These are phyloP conservation scores for Nemania sp. DNA, from an alignment of 2,329 filamentous ascomycete species.

Conservation along the genomic window DNA sequence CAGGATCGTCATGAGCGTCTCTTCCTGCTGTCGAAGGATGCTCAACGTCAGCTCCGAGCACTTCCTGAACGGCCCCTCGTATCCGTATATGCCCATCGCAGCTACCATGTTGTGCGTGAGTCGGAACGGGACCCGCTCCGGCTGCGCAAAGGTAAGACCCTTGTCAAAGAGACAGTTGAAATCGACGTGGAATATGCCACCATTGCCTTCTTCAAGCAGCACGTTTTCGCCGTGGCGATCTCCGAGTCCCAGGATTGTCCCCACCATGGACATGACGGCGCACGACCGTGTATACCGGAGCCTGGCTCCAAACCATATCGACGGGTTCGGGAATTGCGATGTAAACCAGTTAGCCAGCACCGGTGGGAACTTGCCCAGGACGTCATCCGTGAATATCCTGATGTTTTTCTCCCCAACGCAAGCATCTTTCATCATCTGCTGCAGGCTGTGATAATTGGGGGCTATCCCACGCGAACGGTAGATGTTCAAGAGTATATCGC, in stretches of 20 bases:
- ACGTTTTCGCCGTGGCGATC: constrained; percentile 98
- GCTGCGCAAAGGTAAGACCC: constrained; percentile 90
- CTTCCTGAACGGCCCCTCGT: constrained; percentile 89
- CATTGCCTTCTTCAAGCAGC: constrained; percentile 88
- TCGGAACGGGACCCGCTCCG: constrained; percentile 93
- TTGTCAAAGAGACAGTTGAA: constrained; percentile 99
- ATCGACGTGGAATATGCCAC: constrained; percentile 95
- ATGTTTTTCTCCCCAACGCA: constrained; percentile 62
- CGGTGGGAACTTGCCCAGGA: constrained; percentile 72
- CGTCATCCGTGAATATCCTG: constrained; percentile 70
- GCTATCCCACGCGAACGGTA: constrained; percentile 76
- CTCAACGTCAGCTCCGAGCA: constrained; percentile 87
- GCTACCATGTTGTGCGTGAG: constrained; percentile 98
- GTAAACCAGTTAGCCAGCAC: constrained; percentile 95
- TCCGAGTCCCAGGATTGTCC: constrained; percentile 89
- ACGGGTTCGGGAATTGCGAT: constrained; percentile 90
- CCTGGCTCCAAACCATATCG: constrained; percentile 87
- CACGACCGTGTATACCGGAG: constrained; percentile 90
- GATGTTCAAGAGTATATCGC: constrained; percentile 82
- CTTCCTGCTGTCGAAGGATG: constrained; percentile 86
- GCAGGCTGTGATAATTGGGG: constrained; percentile 71
- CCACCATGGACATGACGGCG: constrained; percentile 99
- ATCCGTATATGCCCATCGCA: constrained; percentile 92
- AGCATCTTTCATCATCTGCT: constrained; percentile 66
- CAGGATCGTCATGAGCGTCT: constrained; percentile 95